Conservation (phyloP, 768 basidiomycete species). For the Tricholoma sp. region DNA sequence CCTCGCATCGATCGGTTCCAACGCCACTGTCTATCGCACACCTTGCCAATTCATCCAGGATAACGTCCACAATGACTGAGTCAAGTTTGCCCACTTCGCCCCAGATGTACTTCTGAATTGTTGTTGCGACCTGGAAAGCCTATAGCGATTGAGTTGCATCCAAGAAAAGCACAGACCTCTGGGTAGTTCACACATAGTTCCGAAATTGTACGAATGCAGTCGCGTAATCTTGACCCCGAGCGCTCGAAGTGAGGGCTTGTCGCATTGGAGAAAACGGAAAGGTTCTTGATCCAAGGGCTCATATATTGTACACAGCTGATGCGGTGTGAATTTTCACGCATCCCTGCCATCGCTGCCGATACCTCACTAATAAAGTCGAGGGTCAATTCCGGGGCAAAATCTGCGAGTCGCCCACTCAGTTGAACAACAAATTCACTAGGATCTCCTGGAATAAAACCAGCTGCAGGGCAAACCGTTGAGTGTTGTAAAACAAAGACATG, state of each 20-base stretch:
- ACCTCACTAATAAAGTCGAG: constrained; percentile 90
- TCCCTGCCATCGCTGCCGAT: constrained; percentile 55
- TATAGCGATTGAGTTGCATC: not conserved
- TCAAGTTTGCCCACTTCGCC: constrained; percentile 68
- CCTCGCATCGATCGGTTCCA: constrained; percentile 70
- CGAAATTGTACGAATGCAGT: constrained; percentile 74
- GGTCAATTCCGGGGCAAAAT: constrained; percentile 75
- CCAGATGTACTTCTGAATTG: constrained; percentile 77
- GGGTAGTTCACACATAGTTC: constrained; percentile 67
- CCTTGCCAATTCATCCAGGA: constrained; percentile 75
- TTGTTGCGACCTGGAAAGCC: constrained; percentile 49
- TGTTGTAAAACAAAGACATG: not conserved
- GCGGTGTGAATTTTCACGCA: constrained; percentile 47
- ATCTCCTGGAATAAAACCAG: constrained; percentile 67
- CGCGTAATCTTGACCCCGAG: constrained; percentile 70
- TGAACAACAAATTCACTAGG: constrained; percentile 54
- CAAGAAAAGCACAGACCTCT: constrained; percentile 43
- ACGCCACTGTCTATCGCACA: constrained; percentile 81
- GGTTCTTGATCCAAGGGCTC: constrained; percentile 85
- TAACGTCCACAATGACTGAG: constrained; percentile 57
- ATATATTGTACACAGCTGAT: constrained; percentile 77
- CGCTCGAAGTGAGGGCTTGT: constrained; percentile 63
- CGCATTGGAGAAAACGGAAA: constrained; percentile 66
- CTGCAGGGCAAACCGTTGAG: constrained; percentile 28
- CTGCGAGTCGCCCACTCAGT: constrained; percentile 68